Conservation (phyloP, 352 stramenopile genomes). For the Globisporangium orthogonon region DNA sequence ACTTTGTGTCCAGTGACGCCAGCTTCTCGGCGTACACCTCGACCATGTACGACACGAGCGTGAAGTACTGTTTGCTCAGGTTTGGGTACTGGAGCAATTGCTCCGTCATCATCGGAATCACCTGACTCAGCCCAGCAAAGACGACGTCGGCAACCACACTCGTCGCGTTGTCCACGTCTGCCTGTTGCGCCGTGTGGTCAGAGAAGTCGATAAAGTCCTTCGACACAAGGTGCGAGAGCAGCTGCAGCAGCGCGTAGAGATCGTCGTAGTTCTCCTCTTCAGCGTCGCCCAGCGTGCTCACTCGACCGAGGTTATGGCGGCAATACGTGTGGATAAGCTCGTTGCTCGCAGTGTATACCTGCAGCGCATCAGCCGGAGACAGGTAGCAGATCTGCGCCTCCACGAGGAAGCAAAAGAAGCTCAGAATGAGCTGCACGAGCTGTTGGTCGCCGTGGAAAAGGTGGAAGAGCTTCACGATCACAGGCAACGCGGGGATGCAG, state of each 20-base stretch:
- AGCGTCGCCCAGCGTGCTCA: conserved; percentile 46
- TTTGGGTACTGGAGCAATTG: conserved; percentile 79
- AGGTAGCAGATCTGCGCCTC: conserved; percentile 81
- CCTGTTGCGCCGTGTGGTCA: conserved; percentile 51
- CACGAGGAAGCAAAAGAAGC: conserved; percentile 76
- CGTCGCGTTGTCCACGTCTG: conserved; percentile 49
- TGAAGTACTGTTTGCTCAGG: conserved; percentile 88
- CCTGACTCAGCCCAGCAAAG: conserved; percentile 79
- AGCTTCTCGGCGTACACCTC: conserved; percentile 85
- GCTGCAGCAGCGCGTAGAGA: conserved; percentile 64
- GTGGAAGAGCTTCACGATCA: conserved; percentile 73
- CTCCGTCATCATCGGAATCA: conserved; percentile 89
- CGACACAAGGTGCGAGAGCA: conserved; percentile 71
- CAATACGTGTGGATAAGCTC: conserved; percentile 67
- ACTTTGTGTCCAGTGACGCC: conserved; percentile 35
- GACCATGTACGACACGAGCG: conserved; percentile 81
- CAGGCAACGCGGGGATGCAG: conserved; percentile 56
- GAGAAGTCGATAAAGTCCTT: conserved; percentile 88
- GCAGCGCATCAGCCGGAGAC: conserved; percentile 50
- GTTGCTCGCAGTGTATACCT: conserved; percentile 68
- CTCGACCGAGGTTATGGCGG: conserved; percentile 61
- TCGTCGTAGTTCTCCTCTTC: conserved; percentile 80
- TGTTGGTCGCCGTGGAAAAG: conserved; percentile 68
- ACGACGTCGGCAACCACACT: conserved; percentile 82
- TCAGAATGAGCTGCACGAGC: conserved; percentile 65